phyloP scores from a whole-genome alignment of 2,329 filamentous ascomycete species.

The Fusarium subglutinans region DNA sequence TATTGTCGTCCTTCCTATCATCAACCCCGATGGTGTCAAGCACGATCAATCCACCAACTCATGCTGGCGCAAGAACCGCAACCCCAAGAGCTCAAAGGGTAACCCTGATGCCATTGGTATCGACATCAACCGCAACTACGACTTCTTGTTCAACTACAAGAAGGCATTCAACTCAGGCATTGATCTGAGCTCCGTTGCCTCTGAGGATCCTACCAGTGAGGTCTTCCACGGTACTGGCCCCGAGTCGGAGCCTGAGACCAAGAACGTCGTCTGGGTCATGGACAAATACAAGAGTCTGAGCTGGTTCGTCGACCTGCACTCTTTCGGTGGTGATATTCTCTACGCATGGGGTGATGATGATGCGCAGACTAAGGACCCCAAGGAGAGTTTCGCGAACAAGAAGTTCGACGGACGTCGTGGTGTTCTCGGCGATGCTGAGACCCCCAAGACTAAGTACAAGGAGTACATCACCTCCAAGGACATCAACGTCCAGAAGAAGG shows the following conservation, averaged over 20 bases:
- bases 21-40: slow-evolving; percentile 64
- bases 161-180: slow-evolving; percentile 54
- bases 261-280: slow-evolving; percentile 63
- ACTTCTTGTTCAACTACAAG: slow-evolving; percentile 65
- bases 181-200: slow-evolving; percentile 49
- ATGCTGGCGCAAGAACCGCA: slow-evolving; percentile 68
- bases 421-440: slow-evolving; percentile 50
- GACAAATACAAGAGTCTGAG: slow-evolving; percentile 59
- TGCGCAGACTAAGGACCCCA: slow-evolving; percentile 55
- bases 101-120: slow-evolving; percentile 53
- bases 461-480: slow-evolving; percentile 57
- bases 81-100: slow-evolving; percentile 50
- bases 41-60: slow-evolving; percentile 59
- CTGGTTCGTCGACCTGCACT: slow-evolving; percentile 70
- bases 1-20: slow-evolving; percentile 62
- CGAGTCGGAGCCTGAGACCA: slow-evolving; percentile 65
- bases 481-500: slow-evolving; percentile 44
- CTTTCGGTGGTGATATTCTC: slow-evolving; percentile 59
- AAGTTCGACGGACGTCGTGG: slow-evolving; percentile 63
- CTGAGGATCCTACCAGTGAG: slow-evolving; percentile 53
- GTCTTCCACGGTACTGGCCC: slow-evolving; percentile 61
- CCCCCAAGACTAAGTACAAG: slow-evolving; percentile 49
- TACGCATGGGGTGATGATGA: slow-evolving; percentile 68
- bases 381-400: slow-evolving; percentile 63
- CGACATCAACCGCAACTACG: slow-evolving; percentile 67